Base-by-base conservation (phyloP, 2,329 filamentous ascomycete species). In the Rasamsonia emersonii region DNA sequence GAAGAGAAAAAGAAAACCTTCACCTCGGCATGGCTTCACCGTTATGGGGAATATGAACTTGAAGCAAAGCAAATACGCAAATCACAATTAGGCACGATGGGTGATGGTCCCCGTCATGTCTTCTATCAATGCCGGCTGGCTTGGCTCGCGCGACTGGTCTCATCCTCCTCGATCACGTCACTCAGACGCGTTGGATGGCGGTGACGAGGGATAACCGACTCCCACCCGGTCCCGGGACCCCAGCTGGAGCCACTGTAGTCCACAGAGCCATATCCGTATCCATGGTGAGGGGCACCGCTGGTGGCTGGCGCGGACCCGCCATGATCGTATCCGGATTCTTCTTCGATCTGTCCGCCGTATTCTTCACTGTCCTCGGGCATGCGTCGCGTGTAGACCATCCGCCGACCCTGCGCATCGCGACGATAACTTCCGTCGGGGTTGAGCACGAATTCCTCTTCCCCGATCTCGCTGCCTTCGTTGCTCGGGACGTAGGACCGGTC, bases 141-240 rank as follows among this genome's bases (percentile, higher is more conserved):
- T 14, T 82, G 74, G 52, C 61, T 70, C n/a, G 67, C 68, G 18
- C 63, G 59, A 33, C 82, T 84, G 30, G 77, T 70, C 59, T 93
- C 85, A 44, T 91, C 84, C 42, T 93, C 86, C 51, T 86, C 82
- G 18, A 91, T 71, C 17, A 94, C 86, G 59, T 93, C 86, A 55
- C 86, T 93, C 41, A 94, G 65, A 35, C 88, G 69, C 6, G 86
- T 93, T 0, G 86, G 86, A 59, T 94, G 86, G 45, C 91, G 84
- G 57, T 93, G 86, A 35, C 67, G 56, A 4, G 78, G 73, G 15
- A 80, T 79, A 41, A 85, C 66, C n/a, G 64, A 61, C 41, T 91
- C 83, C 84, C 85, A 93, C 10, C 75, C 79, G 2, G 77, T 70
- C 2, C 74, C 72, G 5, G 68, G 58, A n/a, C 67, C 77, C 57